Conservation (phyloP, 768 basidiomycete genomes). For the Amanita exitialis region DNA sequence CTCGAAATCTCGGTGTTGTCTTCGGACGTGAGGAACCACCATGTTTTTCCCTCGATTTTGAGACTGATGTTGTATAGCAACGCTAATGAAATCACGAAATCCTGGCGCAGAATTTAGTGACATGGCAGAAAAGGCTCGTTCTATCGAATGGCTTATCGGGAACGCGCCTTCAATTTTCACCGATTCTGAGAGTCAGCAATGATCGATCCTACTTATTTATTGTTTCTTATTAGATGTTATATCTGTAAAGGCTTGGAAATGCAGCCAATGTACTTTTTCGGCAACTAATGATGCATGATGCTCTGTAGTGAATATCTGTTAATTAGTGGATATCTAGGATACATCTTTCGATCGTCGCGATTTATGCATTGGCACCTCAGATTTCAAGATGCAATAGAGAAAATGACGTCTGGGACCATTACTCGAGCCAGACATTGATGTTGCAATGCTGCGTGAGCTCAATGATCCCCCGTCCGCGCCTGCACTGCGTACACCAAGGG, state of each 20-base stretch:
- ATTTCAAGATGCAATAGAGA: constrained; percentile 68
- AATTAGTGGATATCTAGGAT: constrained; percentile 1
- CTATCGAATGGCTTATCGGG: constrained; percentile 92
- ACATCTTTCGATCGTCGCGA: constrained; percentile 17
- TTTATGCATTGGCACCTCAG: constrained; percentile 40
- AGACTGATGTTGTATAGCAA: constrained; percentile 44
- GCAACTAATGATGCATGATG: not conserved
- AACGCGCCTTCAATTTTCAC: constrained; percentile 57
- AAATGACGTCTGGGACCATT: constrained; percentile 78
- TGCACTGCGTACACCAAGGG: constrained; percentile 69
- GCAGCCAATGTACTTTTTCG: constrained; percentile 2
- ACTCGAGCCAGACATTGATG: constrained; percentile 49
- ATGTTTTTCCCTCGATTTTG: constrained; percentile 5
- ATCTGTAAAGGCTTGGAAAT: constrained; percentile 1
- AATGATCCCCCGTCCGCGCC: constrained; percentile 57
- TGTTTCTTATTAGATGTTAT: constrained; percentile 2
- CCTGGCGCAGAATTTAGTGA: constrained; percentile 88
- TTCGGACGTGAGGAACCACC: constrained; percentile 78
- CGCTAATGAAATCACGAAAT: constrained; percentile 85
- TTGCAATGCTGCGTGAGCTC: constrained; percentile 53
- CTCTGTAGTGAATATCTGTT: not conserved
- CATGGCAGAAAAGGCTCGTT: constrained; percentile 93
- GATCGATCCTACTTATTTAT: constrained; percentile 3
- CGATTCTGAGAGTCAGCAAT: constrained; percentile 2
- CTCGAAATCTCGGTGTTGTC: constrained; percentile 91